Evolutionary conservation across 1,284 basidiomycete genomes (phyloP).

Genomic region (Exobasidium cylindrosporum): DNA sequence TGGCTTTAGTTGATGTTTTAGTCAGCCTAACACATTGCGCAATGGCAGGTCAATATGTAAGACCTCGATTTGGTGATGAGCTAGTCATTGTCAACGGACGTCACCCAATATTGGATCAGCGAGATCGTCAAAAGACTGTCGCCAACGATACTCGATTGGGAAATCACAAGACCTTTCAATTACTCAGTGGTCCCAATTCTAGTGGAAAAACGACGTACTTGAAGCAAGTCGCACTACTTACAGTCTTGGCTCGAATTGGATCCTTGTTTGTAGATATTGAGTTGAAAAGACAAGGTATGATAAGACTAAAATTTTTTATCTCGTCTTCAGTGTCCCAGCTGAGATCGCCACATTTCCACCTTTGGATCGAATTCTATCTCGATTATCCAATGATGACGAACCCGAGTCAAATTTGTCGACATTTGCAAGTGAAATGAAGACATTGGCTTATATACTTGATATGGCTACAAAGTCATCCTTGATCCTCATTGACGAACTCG

Average conservation of each 20-base stretch:
- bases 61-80: conserved; percentile 33
- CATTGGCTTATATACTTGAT: conserved; percentile 59
- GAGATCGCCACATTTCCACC: conserved; percentile 70
- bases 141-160: conserved; percentile 22
- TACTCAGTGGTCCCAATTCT: conserved; percentile 57
- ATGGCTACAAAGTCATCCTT: conserved; percentile 64
- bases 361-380: conserved; percentile 72
- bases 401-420: conserved; percentile 58
- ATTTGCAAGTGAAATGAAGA: conserved; percentile 40
- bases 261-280: conserved; percentile 65
- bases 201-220: conserved; percentile 87
- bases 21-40: conserved; percentile 28
- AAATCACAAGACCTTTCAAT: conserved; percentile 60
- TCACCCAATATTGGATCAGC: conserved; percentile 67
- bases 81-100: conserved; percentile 52
- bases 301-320: background rate
- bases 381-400: conserved; percentile 82
- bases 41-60: conserved; percentile 25
- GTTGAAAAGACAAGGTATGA: too few relatives aligned
- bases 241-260: conserved; percentile 75
- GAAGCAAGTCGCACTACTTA: conserved; percentile 76
- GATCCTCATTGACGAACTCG: conserved; percentile 84
- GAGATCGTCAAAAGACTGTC: conserved; percentile 59
- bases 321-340: conserved; percentile 73
- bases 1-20: conserved; percentile 40